These are phyloP conservation scores for Alternaria conjuncta DNA, from an alignment of 2,329 filamentous ascomycete species.

Conservation along the genomic window DNA sequence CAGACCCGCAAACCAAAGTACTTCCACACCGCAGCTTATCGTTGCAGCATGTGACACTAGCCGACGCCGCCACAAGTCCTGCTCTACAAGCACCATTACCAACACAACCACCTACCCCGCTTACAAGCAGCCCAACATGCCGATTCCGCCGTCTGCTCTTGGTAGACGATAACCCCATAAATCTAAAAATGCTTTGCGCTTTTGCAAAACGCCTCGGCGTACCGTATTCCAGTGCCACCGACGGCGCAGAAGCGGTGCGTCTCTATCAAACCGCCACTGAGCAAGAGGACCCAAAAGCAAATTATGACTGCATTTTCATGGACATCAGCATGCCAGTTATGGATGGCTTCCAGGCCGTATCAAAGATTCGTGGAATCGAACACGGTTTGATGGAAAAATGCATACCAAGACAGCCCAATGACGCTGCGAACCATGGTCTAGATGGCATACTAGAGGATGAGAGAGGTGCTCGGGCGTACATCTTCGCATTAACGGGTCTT, in stretches of 20 bases:
- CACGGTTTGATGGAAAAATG: neutral
- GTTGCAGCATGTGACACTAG: neutral
- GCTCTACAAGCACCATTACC: neutral
- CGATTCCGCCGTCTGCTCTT: slow-evolving; percentile 34
- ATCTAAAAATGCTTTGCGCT: slow-evolving; percentile 37
- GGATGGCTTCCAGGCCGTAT: slow-evolving; percentile 37
- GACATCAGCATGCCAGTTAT: slow-evolving; percentile 44
- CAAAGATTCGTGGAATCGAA: slow-evolving; percentile 32
- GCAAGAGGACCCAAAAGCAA: neutral
- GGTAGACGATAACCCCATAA: slow-evolving; percentile 47
- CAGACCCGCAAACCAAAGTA: neutral
- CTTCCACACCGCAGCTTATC: neutral
- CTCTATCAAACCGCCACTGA: slow-evolving; percentile 17
- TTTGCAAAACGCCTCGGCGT: slow-evolving; percentile 29
- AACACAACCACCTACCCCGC: neutral
- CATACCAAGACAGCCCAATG: neutral
- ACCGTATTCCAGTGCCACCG: slow-evolving; percentile 25
- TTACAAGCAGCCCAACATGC: neutral
- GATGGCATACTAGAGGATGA: neutral
- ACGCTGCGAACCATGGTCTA: neutral
- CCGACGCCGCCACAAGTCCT: neutral
- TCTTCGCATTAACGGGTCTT: slow-evolving; percentile 33
- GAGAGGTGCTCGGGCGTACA: neutral
- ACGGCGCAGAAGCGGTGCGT: slow-evolving; percentile 36
- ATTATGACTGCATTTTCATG: slow-evolving; percentile 37